These are phyloP conservation scores for Paramecium primaurelia DNA, from an alignment of 73 alveolate species.

Conservation along the genomic window DNA sequence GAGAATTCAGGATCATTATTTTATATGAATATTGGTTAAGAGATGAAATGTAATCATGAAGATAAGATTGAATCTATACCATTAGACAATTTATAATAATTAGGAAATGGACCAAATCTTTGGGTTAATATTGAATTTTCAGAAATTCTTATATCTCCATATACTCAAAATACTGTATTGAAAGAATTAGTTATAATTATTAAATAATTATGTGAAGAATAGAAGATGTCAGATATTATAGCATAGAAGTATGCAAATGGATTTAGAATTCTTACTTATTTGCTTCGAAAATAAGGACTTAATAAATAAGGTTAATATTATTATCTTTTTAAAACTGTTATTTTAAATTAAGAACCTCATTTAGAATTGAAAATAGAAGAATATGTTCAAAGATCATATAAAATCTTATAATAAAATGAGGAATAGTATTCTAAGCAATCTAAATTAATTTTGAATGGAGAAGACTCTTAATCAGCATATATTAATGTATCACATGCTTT, in stretches of 20 bases:
- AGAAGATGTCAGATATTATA: not conserved
- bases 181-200: not conserved
- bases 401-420: not conserved
- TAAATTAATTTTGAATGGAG: not conserved
- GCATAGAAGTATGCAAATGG: slow-evolving; percentile 4
- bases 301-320: not conserved
- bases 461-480: not conserved
- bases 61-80: not conserved
- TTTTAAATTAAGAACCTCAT: not conserved
- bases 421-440: not conserved
- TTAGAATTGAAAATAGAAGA: not conserved
- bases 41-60: not conserved
- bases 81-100: not conserved
- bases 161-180: not conserved
- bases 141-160: not conserved
- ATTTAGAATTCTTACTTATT: not conserved
- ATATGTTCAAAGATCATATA: not conserved
- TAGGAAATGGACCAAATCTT: not conserved
- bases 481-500: not conserved
- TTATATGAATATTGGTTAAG: not conserved
- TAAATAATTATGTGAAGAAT: not conserved
- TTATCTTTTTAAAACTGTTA: not conserved
- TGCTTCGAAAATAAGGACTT: not conserved
- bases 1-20: not conserved
- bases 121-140: not conserved